phyloP scores from a whole-genome alignment of 2,329 filamentous ascomycete species.

The Stemphylium lycopersici region DNA sequence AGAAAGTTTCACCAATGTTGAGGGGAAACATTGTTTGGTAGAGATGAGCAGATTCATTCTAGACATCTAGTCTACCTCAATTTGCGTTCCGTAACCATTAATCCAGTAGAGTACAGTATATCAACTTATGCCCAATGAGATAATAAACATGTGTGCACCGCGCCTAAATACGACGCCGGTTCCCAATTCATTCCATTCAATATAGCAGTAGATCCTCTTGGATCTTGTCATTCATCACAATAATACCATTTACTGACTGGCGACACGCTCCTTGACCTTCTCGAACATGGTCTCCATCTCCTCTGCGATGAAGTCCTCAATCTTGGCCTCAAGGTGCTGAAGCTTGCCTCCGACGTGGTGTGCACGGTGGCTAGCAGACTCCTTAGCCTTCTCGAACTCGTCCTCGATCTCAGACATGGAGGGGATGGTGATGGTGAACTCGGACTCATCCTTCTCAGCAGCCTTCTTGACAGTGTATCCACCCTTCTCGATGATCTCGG shows the following conservation, averaged over 20 bases:
- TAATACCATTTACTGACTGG: constrained; percentile 36
- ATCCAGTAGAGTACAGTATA: constrained; percentile 13
- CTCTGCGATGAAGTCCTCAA: constrained; percentile 56
- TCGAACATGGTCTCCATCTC: constrained; percentile 62
- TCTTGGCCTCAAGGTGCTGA: constrained; percentile 53
- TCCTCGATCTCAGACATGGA: constrained; percentile 43
- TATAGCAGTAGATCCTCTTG: constrained; percentile 10
- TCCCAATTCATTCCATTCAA: constrained; percentile 11
- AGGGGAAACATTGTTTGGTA: neutral
- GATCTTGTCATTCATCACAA: constrained; percentile 2
- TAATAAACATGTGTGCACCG: constrained; percentile 13
- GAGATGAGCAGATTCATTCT: constrained; percentile 12
- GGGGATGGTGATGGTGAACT: constrained; percentile 47
- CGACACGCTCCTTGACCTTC: constrained; percentile 52
- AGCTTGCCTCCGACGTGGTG: constrained; percentile 54
- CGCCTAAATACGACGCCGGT: constrained; percentile 9
- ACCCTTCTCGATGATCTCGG: constrained; percentile 76
- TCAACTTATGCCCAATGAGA: constrained; percentile 20
- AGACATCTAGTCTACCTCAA: constrained; percentile 18
- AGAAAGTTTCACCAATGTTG: neutral
- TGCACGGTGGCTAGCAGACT: constrained; percentile 49
- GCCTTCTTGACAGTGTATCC: constrained; percentile 64
- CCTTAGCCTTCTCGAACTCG: constrained; percentile 46
- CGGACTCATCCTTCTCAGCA: constrained; percentile 45
- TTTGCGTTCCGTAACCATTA: constrained; percentile 9